phyloP scores from a whole-genome alignment of 2,329 filamentous ascomycete genomes.

The Helminthosporium solani region DNA sequence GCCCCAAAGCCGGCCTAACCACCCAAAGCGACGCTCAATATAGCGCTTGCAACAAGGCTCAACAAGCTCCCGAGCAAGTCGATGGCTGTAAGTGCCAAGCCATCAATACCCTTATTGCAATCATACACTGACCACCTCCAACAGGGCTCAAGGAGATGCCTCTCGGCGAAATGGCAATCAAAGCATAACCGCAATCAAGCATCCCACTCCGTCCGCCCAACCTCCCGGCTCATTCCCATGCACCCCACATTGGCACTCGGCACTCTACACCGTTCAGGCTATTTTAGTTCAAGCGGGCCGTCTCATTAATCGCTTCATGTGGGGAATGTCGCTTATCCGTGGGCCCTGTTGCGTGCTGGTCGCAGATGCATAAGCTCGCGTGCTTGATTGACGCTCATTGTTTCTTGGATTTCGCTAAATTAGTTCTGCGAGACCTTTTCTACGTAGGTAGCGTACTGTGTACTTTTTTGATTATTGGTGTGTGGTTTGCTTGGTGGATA shows the following conservation, averaged over 20 bases:
- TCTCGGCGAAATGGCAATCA: constrained; percentile 25
- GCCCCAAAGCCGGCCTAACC: constrained; percentile 34
- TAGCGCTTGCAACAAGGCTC: constrained; percentile 36
- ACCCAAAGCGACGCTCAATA: constrained; percentile 28
- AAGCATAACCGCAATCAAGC: constrained; percentile 18
- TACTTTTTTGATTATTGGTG: background rate
- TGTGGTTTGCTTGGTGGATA: background rate
- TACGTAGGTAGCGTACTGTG: background rate
- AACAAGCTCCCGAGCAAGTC: constrained; percentile 35
- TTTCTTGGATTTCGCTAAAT: background rate
- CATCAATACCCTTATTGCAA: background rate
- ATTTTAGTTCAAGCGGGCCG: background rate
- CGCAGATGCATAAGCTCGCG: background rate
- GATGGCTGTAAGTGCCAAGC: constrained; percentile 31
- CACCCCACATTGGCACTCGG: background rate
- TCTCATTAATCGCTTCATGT: background rate
- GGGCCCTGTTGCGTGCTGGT: no score
- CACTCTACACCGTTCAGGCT: constrained; percentile 1
- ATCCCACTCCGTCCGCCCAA: background rate
- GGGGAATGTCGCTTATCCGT: background rate
- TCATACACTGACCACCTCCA: constrained; percentile 10
- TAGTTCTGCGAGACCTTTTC: no score
- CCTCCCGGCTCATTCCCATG: constrained; percentile 4
- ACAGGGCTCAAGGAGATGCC: constrained; percentile 34
- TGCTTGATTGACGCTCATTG: background rate